Evolutionary conservation across 495 filamentous ascomycete species (phyloP), one percentile per base, ranked within the genome.

Genomic region (Tuber microsphaerosporum): DNA sequence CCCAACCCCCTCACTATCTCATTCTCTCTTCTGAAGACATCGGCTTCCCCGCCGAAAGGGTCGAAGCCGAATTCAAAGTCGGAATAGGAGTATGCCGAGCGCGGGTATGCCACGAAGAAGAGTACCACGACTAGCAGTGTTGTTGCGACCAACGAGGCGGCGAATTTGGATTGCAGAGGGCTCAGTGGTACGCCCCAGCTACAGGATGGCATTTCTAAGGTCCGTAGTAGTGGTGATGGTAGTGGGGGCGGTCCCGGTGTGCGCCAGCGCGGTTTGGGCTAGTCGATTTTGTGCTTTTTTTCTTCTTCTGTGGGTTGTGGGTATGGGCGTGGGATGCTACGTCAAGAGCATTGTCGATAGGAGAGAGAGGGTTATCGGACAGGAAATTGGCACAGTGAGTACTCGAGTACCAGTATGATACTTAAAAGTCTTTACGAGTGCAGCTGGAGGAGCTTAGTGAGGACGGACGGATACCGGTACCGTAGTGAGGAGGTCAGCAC

Each of bases 91-190:
- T 87, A 84, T 31, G 84, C 86, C 71, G 86, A 77, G 71, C 82
- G 83, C 72, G 81, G 77, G 61, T 81, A 82, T 61, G 83, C 83
- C n/a, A 88, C 46, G 61, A 81, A 81, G 73, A 86, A 80, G 75
- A 84, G 84, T 74, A 88, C 73, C 44, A 85, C 65, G 71, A 85
- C 76, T 31, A 88, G 72, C 22, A 87, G 46, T 39, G 85, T 56
- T 68, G 85, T 84, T 31, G 85, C 83, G 75, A 84, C 78, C 72
- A 87, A 76, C 37, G 84, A 86, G 81, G 87, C 86, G 80, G 84
- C 84, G 75, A 89, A 84, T 79, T 85, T 86, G 78, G 85, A 87
- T 85, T 86, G 87, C 76, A 88, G 84, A 78, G 83, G 85, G 77
- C 84, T 84, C 75, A 85, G 83, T 31, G 56, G 56, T 17, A 65